phyloP scores from a whole-genome alignment of 495 filamentous ascomycete genomes.

The Stereocaulon alpinum region DNA sequence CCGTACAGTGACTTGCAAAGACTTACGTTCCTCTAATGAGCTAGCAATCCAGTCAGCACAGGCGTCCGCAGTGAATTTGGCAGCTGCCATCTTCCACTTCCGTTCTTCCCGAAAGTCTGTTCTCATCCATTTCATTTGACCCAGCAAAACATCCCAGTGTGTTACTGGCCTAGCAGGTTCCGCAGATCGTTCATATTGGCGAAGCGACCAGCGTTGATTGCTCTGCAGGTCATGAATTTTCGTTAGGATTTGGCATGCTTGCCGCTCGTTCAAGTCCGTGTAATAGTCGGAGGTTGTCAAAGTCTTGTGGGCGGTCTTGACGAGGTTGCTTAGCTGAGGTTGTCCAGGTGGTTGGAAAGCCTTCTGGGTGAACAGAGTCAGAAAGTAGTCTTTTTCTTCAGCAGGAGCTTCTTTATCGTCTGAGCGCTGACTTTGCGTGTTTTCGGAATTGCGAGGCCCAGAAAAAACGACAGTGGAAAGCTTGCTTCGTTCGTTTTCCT shows the following conservation, averaged over 20 bases:
- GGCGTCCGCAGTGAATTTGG: conserved; percentile 62
- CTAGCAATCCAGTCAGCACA: conserved; percentile 72
- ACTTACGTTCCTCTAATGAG: conserved; percentile 45
- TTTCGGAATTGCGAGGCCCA: conserved; percentile 22
- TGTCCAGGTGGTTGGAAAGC: conserved; percentile 49
- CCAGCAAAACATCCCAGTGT: conserved; percentile 76
- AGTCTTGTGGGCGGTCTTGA: conserved; percentile 70
- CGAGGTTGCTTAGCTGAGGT: conserved; percentile 54
- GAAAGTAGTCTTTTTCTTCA: conserved; percentile 64
- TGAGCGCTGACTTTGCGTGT: conserved; percentile 28
- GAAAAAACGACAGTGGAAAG: conserved; percentile 75
- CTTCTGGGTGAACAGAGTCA: conserved; percentile 64
- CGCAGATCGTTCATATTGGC: conserved; percentile 66
- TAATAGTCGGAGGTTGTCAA: conserved; percentile 67
- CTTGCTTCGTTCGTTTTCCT: conserved; percentile 51
- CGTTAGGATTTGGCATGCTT: conserved; percentile 71
- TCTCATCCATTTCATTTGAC: conserved; percentile 94
- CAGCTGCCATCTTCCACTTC: conserved; percentile 82
- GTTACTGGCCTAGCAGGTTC: conserved; percentile 66
- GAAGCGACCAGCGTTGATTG: conserved; percentile 79
- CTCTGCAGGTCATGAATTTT: conserved; percentile 82
- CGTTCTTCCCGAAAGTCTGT: conserved; percentile 90
- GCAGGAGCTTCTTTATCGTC: conserved; percentile 34
- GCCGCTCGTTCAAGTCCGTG: conserved; percentile 66
- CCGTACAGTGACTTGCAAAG: conserved; percentile 34